Conservation (phyloP, 164 flowering plant species). For the Saururus chinensis region DNA sequence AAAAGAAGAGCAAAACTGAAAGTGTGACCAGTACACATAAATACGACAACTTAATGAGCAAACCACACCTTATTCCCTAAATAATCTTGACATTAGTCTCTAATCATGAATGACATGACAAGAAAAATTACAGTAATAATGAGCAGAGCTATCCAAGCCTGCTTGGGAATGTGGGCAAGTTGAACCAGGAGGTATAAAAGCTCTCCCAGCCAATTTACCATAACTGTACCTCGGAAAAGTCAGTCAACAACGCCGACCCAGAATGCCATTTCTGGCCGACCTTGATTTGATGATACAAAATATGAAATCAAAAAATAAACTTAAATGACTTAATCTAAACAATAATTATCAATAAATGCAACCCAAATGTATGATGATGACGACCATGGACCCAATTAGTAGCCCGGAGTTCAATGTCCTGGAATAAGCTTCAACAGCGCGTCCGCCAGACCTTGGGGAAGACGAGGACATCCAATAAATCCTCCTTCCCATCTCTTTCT, state of each 20-base stretch:
- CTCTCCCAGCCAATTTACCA: conserved; percentile 19
- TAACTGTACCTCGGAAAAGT: conserved; percentile 1
- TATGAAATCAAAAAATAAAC: not conserved
- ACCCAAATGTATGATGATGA: conserved; percentile 22
- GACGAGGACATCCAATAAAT: conserved; percentile 5
- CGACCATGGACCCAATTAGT: conserved; percentile 5
- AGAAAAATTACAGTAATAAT: not conserved
- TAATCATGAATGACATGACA: conserved; percentile 5
- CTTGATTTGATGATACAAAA: not conserved
- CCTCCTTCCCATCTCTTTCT: conserved; percentile 3
- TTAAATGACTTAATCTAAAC: not conserved
- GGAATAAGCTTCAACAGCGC: conserved; percentile 1
- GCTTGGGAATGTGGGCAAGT: conserved; percentile 4
- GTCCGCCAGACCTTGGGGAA: not conserved
- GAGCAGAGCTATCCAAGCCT: conserved; percentile 5
- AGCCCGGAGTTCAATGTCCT: conserved; percentile 10
- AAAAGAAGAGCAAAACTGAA: conserved; percentile 1
- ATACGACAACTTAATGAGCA: not conserved
- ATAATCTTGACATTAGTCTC: conserved; percentile 1
- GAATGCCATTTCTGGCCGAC: not conserved
- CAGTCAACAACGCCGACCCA: not conserved
- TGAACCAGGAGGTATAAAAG: conserved; percentile 30
- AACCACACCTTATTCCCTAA: conserved; percentile 1
- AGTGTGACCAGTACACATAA: not conserved
- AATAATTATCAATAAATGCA: conserved; percentile 7